Percentiles rank a stretch among this genome's conserved stretches.
These are phyloP conservation scores for Kappamyces sp. DNA, from an alignment of 192 early-diverging fungal species.

Conservation along the genomic window DNA sequence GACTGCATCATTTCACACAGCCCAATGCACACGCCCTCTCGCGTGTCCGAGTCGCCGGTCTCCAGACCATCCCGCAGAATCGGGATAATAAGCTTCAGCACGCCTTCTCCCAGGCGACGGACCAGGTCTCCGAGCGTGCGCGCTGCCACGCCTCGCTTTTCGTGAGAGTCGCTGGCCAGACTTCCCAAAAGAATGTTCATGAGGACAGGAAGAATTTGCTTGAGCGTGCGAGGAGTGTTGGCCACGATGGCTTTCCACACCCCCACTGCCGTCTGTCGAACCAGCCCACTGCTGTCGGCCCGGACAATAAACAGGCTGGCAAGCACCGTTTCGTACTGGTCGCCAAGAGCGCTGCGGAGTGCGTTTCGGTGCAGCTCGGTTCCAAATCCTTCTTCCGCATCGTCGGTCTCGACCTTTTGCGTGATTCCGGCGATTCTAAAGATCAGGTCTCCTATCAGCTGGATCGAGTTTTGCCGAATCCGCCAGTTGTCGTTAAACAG, in stretches of 20 bases:
- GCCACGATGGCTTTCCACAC: constrained; percentile 95
- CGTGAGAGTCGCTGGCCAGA: constrained; percentile 67
- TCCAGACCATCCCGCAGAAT: constrained; percentile 81
- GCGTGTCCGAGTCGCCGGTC: constrained; percentile 55
- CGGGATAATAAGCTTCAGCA: constrained; percentile 82
- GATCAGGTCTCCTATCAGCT: constrained; percentile 91
- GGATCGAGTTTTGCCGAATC: constrained; percentile 88
- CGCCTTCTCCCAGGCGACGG: constrained; percentile 85
- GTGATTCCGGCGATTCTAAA: constrained; percentile 85
- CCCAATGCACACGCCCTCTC: constrained; percentile 91
- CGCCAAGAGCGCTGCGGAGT: constrained; percentile 74
- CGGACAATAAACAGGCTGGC: constrained; percentile 90
- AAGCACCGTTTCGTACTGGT: constrained; percentile 76
- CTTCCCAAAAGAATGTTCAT: constrained; percentile 85
- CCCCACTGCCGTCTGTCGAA: constrained; percentile 78
- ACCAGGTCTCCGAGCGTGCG: constrained; percentile 92
- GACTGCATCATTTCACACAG: constrained; percentile 86
- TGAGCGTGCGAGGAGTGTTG: constrained; percentile 95
- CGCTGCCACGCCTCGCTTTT: constrained; percentile 79
- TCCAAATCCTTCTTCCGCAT: constrained; percentile 52
- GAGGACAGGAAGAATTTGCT: constrained; percentile 85
- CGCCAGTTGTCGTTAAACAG: constrained; percentile 92
- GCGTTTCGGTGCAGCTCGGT: constrained; percentile 64
- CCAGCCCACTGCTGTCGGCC: constrained; percentile 69
- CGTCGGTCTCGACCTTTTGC: constrained; percentile 51